phyloP scores from a whole-genome alignment of 2,329 filamentous ascomycete genomes.

The Plectosphaerella cucumerina region DNA sequence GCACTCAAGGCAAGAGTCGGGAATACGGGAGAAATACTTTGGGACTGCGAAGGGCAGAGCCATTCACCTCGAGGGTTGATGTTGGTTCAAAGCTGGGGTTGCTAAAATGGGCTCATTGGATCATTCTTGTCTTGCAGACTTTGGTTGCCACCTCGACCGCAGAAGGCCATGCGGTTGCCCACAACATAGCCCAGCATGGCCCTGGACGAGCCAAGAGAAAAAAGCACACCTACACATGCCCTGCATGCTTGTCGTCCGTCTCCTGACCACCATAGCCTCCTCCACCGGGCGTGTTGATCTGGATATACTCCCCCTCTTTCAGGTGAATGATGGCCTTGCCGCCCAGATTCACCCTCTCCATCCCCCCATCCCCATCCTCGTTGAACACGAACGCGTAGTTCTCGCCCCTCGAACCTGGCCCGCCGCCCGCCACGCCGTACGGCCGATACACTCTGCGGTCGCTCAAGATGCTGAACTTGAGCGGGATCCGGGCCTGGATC shows the following conservation, averaged over 20 bases:
- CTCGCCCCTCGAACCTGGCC: slow-evolving; percentile 23
- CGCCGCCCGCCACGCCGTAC: slow-evolving; percentile 68
- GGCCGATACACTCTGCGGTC: slow-evolving; percentile 67
- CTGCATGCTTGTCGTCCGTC: not conserved
- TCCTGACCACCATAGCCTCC: slow-evolving; percentile 20
- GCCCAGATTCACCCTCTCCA: slow-evolving; percentile 25
- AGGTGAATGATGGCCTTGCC: slow-evolving; percentile 25
- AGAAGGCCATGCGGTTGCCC: too few relatives aligned
- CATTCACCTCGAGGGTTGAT: too few relatives aligned
- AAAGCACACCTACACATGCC: too few relatives aligned
- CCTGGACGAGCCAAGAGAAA: too few relatives aligned
- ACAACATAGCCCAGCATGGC: too few relatives aligned
- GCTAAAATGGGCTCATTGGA: too few relatives aligned
- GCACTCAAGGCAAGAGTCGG: too few relatives aligned
- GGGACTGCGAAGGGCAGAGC: too few relatives aligned
- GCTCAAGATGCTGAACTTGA: slow-evolving; percentile 66
- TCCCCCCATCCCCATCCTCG: slow-evolving; percentile 14
- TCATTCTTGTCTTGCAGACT: too few relatives aligned
- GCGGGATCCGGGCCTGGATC: slow-evolving; percentile 66
- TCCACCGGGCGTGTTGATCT: slow-evolving; percentile 29
- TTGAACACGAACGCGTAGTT: slow-evolving; percentile 24
- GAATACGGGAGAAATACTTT: too few relatives aligned
- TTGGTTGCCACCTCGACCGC: too few relatives aligned
- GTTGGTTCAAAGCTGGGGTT: too few relatives aligned
- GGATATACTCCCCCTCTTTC: slow-evolving; percentile 25